A percentile compares a stretch with the other conserved stretches of the same genome.
Evolutionary conservation across 1,284 basidiomycete genomes (phyloP).

Genomic region (Bjerkandera adusta): DNA sequence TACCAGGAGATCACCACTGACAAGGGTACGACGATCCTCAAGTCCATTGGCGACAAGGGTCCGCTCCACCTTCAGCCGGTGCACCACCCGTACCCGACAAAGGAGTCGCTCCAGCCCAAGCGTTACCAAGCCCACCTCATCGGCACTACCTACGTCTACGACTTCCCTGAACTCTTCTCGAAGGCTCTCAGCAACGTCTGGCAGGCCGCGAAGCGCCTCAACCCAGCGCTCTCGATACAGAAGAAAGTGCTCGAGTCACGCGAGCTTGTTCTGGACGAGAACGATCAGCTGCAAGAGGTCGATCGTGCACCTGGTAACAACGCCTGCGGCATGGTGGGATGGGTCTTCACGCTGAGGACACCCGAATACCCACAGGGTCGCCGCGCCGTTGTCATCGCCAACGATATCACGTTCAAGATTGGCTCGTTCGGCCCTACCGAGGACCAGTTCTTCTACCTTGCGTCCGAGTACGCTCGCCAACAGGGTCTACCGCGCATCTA

Average conservation of each 20-base stretch:
- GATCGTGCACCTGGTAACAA: constrained; percentile 93
- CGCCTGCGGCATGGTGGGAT: constrained; percentile 96
- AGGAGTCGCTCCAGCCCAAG: constrained; percentile 98
- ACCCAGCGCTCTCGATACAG: constrained; percentile 72
- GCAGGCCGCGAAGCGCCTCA: constrained; percentile 67
- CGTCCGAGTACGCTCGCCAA: constrained; percentile 89
- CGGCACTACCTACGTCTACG: constrained; percentile 98
- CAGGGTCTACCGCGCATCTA: constrained; percentile 93
- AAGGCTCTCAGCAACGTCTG: constrained; percentile 96
- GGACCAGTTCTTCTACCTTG: constrained; percentile 96
- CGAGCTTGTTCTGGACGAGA: constrained; percentile 94
- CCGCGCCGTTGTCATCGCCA: constrained; percentile 87
- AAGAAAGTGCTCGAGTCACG: constrained; percentile 79
- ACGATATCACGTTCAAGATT: constrained; percentile 99
- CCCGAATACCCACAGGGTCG: constrained; percentile 94
- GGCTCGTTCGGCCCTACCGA: constrained; percentile 97
- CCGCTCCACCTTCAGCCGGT: constrained; percentile 93
- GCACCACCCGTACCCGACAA: constrained; percentile 91
- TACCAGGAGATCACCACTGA: constrained; percentile 98
- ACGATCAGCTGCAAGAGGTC: constrained; percentile 88
- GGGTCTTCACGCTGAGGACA: constrained; percentile 92
- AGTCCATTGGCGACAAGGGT: constrained; percentile 94
- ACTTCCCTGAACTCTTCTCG: constrained; percentile 98
- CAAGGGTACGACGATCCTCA: constrained; percentile 91
- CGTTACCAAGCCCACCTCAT: constrained; percentile 99